Percentiles rank a stretch among this genome's conserved stretches.
phyloP scores from a whole-genome alignment of 495 filamentous ascomycete species.

The Pyronema domesticum region DNA sequence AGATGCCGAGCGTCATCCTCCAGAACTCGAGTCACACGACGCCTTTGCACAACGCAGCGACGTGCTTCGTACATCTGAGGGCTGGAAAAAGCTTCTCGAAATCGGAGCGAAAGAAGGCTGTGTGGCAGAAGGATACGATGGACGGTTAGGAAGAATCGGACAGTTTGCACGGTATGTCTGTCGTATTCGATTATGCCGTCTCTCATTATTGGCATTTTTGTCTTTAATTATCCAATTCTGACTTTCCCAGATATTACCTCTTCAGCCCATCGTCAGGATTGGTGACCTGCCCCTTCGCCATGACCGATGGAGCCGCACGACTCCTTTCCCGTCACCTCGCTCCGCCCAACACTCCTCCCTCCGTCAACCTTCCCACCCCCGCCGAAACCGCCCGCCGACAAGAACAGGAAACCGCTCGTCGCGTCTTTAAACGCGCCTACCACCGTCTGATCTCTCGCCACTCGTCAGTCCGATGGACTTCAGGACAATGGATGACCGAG shows the following conservation, averaged over 20 bases:
- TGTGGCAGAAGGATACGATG: constrained; percentile 39
- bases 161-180: constrained; percentile 36
- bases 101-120: constrained; percentile 37
- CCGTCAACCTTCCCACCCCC: constrained; percentile 10
- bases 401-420: constrained; percentile 14
- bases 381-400: constrained; percentile 1
- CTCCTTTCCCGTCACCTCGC: constrained; percentile 38
- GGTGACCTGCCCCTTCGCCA: constrained; percentile 49
- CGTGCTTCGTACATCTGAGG: constrained; percentile 37
- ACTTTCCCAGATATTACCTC: constrained; percentile 35
- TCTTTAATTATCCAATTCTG: neutral
- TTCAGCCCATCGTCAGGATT: constrained; percentile 44
- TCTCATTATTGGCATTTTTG: neutral
- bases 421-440: constrained; percentile 37
- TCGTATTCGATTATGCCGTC: too few relatives aligned
- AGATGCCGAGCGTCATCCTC: constrained; percentile 42
- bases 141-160: constrained; percentile 33
- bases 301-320: constrained; percentile 53
- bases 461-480: constrained; percentile 46
- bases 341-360: constrained; percentile 10
- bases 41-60: constrained; percentile 34
- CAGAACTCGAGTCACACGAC: constrained; percentile 34
- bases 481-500: constrained; percentile 78
- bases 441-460: constrained; percentile 38
- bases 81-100: constrained; percentile 38